Conservation (phyloP, 73 alveolate species). For the Stentor coeruleus region DNA sequence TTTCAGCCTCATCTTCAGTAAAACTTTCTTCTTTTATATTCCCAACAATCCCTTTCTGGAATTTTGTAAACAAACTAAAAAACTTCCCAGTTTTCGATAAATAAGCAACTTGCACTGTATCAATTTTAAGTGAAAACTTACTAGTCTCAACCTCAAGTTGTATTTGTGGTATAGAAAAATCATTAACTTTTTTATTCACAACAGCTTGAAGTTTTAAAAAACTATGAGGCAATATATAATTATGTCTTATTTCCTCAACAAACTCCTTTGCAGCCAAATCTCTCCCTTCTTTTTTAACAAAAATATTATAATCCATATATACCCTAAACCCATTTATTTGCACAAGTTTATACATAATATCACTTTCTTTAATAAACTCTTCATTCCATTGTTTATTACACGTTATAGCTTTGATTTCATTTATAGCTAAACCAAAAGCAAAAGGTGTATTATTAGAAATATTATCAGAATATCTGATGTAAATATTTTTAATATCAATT, state of each 20-base stretch:
- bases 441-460: neutral
- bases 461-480: slow-evolving; percentile 7
- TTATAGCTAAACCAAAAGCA: neutral
- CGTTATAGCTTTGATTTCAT: neutral
- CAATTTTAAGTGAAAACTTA: neutral
- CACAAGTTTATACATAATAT: neutral
- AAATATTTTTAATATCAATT: slow-evolving; percentile 10
- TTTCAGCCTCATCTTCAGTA: slow-evolving; percentile 9
- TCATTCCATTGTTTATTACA: neutral
- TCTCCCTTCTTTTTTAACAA: neutral
- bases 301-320: neutral
- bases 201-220: neutral
- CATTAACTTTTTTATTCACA: neutral
- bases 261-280: neutral
- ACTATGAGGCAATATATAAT: neutral
- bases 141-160: neutral
- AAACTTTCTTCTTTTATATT: neutral
- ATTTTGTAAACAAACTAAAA: neutral
- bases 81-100: neutral
- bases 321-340: neutral
- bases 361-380: slow-evolving; percentile 4
- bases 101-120: neutral
- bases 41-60: slow-evolving; percentile 22
- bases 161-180: neutral
- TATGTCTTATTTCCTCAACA: neutral